Base-by-base conservation (phyloP, 1,284 basidiomycete species). In the Apiotrichum sp. region DNA sequence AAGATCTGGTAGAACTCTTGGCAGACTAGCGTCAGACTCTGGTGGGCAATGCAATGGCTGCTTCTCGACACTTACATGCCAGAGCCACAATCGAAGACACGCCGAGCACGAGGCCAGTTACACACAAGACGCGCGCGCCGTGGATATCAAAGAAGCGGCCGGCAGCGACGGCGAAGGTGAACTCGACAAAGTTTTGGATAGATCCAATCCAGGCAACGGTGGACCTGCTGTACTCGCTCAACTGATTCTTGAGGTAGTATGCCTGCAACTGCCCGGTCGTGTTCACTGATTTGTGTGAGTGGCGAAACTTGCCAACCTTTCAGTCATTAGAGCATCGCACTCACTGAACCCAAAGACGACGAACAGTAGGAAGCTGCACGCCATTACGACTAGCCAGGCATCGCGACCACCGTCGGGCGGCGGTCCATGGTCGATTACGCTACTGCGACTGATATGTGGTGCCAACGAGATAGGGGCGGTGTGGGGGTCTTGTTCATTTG, bases 1-100 rank as follows among this genome's bases (percentile, higher is more conserved):
- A 74, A 56, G 58, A 76, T 71, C 54, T 76, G 74, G 55, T 71
- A 76, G 62, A 69, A 76, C 50, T 67, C 58, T 29, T 64, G 59
- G 52, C 72, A 74, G 63, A 76, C 49, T 50, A n/a, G n/a, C 7
- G 29, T 44, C 43, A 44, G n/a, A n/a, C n/a, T n/a, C n/a, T n/a
- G n/a, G n/a, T n/a, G n/a, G n/a, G 22, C 43, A 45, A 33, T 47
- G 14, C 32, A 13, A n/a, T n/a, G n/a, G n/a, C n/a, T n/a, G n/a
- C 16, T 6, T n/a, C 29, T n/a, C 22, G n/a, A n/a, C n/a, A 50
- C 49, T 50, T 40, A 50, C 49, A 68, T 63, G 55, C 39, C 3
- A 74, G 48, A n/a, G 59, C 68, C 32, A 76, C 59, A 6, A 74
- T 52, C 1, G 71, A 63, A 2, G 55, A 56, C 29, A 71, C 59